phyloP scores from a whole-genome alignment of 2,329 filamentous ascomycete genomes.

The Scedosporium aurantiacum region DNA sequence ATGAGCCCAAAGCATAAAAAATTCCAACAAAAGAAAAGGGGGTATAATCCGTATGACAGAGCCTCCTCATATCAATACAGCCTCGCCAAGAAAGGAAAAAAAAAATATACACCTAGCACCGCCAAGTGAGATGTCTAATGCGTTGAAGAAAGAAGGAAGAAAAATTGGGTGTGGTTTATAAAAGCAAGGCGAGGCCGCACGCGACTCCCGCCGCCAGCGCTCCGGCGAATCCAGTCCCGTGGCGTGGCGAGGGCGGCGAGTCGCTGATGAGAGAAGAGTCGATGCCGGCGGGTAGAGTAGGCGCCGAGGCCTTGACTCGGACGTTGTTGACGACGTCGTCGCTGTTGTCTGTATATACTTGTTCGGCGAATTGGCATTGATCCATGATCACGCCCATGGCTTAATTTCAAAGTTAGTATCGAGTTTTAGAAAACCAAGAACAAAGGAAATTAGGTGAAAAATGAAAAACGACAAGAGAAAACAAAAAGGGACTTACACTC shows the following conservation, averaged over 20 bases:
- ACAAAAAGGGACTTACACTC: neutral
- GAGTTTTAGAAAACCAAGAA: neutral
- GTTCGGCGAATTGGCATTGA: conserved; percentile 21
- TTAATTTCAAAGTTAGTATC: conserved; percentile 10
- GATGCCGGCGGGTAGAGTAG: conserved; percentile 13
- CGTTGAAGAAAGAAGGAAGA: neutral
- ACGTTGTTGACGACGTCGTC: conserved; percentile 22
- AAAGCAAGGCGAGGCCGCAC: neutral
- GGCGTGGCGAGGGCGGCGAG: conserved; percentile 1
- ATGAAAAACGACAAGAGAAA: too few relatives aligned
- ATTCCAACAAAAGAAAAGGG: neutral
- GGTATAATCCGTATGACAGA: neutral
- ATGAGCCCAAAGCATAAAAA: neutral
- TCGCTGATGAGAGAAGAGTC: conserved; percentile 2
- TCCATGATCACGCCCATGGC: conserved; percentile 25
- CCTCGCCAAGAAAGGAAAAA: neutral
- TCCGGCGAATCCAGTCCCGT: neutral
- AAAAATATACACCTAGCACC: neutral
- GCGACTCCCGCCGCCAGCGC: conserved; percentile 1
- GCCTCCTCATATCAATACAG: neutral
- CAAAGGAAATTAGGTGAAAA: neutral
- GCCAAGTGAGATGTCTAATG: neutral
- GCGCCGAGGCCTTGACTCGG: conserved; percentile 21
- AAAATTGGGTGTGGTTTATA: neutral
- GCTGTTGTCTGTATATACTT: conserved; percentile 18